Base-by-base conservation (phyloP, 257 asterid species). In the Solanum dulcamara region DNA sequence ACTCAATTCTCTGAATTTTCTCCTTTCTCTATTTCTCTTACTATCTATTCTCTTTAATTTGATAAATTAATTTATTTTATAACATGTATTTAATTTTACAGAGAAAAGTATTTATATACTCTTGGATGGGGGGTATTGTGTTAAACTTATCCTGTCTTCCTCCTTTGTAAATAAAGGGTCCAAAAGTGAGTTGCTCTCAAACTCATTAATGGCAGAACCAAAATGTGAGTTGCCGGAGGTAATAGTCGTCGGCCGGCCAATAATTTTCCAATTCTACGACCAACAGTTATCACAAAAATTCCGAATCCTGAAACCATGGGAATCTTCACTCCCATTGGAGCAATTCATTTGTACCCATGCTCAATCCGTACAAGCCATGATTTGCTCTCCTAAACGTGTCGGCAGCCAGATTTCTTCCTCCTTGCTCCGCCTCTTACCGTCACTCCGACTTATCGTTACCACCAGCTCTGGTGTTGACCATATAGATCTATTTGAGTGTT, bases 391-490 rank as follows among this genome's bases (percentile, higher is more conserved):
- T 30, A 6, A 7, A 7, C 46, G 0, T 40, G 8, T 40, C 46
- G 46, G 46, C 11, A 8, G 46, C 12, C 10, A 8, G 46, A 10
- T 40, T 40, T 40, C 46, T 40, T 40, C 46, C 11, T 75, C 87
- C 17, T n/a, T 92, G 14, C 92, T 94, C 84, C 1, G 28, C 44
- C 71, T 13, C 7, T 87, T 95, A 35, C 98, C 97, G 26, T 88
- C 93, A 9, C 93, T 94, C 10, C 86, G 92, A 33, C 53, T 93
- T 6, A 66, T 95, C 6, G 86, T 91, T 84, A 87, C 93, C 84
- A 67, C 91, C 85, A 93, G 94, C 88, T 93, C 93, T 42, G 98
- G 98, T 72, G 50, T 92, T 40, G 24, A 95, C 87, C 92, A 92
- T 84, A 88, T 95, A 7, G 97, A 94, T 75, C 90, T 94, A 6